Conservation (phyloP, 176 grass and related monocot genomes). For the Saccharum spontaneum region DNA sequence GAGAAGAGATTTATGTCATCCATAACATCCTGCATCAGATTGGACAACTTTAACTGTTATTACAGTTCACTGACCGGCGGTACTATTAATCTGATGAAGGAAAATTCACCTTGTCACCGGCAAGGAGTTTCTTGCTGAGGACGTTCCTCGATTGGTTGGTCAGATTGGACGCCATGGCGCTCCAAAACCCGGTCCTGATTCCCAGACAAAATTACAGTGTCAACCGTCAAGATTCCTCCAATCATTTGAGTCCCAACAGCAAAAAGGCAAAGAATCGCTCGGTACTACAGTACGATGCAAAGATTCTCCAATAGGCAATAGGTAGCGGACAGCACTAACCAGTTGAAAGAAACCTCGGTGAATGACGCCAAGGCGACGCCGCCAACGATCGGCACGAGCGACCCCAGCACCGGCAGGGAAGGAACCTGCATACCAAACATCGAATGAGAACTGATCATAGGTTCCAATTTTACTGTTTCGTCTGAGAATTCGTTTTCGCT, state of each 20-base stretch:
- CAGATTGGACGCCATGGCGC: constrained; percentile 86
- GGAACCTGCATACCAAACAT: constrained; percentile 41
- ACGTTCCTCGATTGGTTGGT: constrained; percentile 78
- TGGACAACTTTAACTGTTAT: neutral
- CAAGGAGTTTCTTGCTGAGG: constrained; percentile 72
- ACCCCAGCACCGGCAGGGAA: constrained; percentile 50
- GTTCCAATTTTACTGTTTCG: neutral
- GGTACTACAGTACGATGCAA: neutral
- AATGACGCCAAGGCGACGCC: constrained; percentile 73
- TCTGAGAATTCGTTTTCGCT: neutral
- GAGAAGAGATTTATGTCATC: constrained; percentile 88
- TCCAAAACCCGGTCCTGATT: constrained; percentile 84
- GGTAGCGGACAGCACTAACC: constrained; percentile 29
- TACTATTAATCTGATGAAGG: neutral
- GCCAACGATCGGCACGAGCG: constrained; percentile 79
- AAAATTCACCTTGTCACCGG: constrained; percentile 48
- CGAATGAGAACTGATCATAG: neutral
- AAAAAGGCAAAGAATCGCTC: constrained; percentile 13
- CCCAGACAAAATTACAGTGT: constrained; percentile 14
- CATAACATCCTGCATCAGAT: constrained; percentile 48
- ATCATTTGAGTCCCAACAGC: constrained; percentile 21
- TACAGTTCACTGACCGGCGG: neutral
- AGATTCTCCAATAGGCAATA: neutral
- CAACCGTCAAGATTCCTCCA: constrained; percentile 16
- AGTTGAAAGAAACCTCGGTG: constrained; percentile 82